phyloP scores from a whole-genome alignment of 805 yeast genomes.

The Ogataea ganodermae region DNA sequence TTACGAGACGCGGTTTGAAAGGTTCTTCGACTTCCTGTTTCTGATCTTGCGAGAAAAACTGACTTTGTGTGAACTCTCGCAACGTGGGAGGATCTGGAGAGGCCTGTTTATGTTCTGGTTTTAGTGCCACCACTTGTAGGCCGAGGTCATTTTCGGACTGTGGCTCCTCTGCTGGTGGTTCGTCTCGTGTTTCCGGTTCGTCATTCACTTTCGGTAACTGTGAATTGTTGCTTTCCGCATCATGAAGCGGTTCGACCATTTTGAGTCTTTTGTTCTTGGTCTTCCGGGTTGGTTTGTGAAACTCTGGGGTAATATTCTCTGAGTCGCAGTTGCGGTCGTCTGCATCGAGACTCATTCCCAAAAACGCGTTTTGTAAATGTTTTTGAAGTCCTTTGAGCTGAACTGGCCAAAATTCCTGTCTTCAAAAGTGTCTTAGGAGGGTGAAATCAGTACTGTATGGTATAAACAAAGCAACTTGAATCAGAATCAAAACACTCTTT shows the following conservation, averaged over 20 bases:
- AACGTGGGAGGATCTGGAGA: neutral
- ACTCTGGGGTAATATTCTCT: constrained; percentile 5
- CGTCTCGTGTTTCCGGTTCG: neutral
- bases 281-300: neutral
- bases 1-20: constrained; percentile 60
- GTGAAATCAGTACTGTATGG: too few species aligned
- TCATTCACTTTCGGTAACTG: neutral
- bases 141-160: constrained; percentile 7
- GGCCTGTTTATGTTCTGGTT: constrained; percentile 9
- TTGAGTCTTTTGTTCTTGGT: neutral
- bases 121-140: constrained; percentile 15
- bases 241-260: constrained; percentile 8
- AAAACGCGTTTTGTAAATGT: neutral
- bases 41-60: constrained; percentile 11
- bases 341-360: constrained; percentile 5
- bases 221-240: neutral
- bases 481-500: constrained; percentile 6
- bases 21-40: constrained; percentile 15
- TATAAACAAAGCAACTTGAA: neutral
- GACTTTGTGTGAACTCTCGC: constrained; percentile 9
- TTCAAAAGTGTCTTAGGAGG: too few species aligned
- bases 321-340: constrained; percentile 6
- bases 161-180: neutral
- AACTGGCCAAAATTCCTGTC: neutral
- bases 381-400: neutral